Evolutionary conservation across 768 basidiomycete genomes (phyloP), one percentile per base, ranked within the genome.

Genomic region (Lactarius sanguifluus): DNA sequence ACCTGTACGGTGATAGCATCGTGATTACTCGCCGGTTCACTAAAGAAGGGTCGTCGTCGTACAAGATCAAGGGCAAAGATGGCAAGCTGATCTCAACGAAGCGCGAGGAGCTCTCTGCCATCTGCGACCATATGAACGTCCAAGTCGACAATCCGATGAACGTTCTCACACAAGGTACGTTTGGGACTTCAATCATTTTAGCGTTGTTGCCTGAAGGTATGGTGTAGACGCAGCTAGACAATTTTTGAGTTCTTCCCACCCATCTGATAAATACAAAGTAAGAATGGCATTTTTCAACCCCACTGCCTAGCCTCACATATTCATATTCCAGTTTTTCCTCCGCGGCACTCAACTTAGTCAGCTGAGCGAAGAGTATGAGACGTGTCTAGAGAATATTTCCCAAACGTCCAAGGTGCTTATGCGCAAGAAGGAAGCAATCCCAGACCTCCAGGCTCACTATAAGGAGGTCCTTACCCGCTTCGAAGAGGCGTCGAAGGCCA

Each of bases 131-230:
- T 70, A 96, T 97, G 90, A 94, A 94, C 72, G 92, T 99, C 63
- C 94, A 96, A 74, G 92, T 97, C 66, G 94, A 97, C 74, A 96
- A 96, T 73, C 96, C 96, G 1, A 87, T 98, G 86, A 98, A 93
- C 68, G 89, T 99, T 30, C 82, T 96, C 54, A 95, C 92, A 1
- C 93, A 94, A 82, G 92, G 90, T 83, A 68, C 30, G 72, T 66
- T 10, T 25, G 8, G 57, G 18, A 57, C 6, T 50, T 12, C 36
- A 18, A 34, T 50, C 16, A 15, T 52, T 40, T 59, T 41, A 30
- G 52, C 50, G 56, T 9, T 15, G 3, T 45, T 28, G 2, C 13
- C 64, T 66, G 25, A 68, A 10, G 9, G 5, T 15, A 18, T 43
- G 28, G 41, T 28, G 20, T n/a, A 68, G 67, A 68, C 25, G 67